These are phyloP conservation scores for Suhomyces canberraensis DNA, from an alignment of 805 yeast species.

Conservation along the genomic window DNA sequence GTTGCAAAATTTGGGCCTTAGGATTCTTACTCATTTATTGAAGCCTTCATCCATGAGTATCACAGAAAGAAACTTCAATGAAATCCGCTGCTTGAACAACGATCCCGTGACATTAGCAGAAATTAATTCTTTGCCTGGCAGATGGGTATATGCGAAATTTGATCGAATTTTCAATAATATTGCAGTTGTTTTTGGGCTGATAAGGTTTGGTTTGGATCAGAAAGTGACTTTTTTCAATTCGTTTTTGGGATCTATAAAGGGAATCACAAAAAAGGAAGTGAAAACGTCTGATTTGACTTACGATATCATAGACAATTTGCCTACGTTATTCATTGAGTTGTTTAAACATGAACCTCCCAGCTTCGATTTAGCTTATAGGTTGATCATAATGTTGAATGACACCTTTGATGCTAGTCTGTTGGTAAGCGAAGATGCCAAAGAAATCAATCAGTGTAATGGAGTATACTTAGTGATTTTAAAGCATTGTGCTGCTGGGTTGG, in stretches of 20 bases:
- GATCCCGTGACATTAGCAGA: slow-evolving; percentile 30
- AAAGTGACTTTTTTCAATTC: slow-evolving; percentile 21
- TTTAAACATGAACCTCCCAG: slow-evolving; percentile 15
- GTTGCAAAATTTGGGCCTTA: slow-evolving; percentile 30
- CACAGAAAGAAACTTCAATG: slow-evolving; percentile 21
- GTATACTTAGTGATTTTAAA: slow-evolving; percentile 12
- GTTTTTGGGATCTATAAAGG: slow-evolving; percentile 25
- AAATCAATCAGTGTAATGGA: slow-evolving; percentile 2
- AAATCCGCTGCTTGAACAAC: slow-evolving; percentile 30
- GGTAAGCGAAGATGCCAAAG: background rate
- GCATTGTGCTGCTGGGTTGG: slow-evolving; percentile 8
- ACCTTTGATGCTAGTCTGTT: slow-evolving; percentile 26
- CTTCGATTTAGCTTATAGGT: slow-evolving; percentile 19
- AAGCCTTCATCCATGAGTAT: slow-evolving; percentile 15
- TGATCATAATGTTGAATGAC: slow-evolving; percentile 28
- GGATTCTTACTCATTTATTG: slow-evolving; percentile 23
- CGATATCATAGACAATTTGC: slow-evolving; percentile 33
- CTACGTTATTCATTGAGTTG: slow-evolving; percentile 20
- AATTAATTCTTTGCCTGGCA: slow-evolving; percentile 27
- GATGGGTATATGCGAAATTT: slow-evolving; percentile 33
- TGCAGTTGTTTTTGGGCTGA: slow-evolving; percentile 22
- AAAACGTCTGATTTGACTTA: slow-evolving; percentile 26
- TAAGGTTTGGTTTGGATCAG: slow-evolving; percentile 18
- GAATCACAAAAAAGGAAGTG: slow-evolving; percentile 28
- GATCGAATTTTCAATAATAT: slow-evolving; percentile 29